Evolutionary conservation across 2,329 filamentous ascomycete genomes (phyloP).

Genomic region (Stachybotrys elegans): DNA sequence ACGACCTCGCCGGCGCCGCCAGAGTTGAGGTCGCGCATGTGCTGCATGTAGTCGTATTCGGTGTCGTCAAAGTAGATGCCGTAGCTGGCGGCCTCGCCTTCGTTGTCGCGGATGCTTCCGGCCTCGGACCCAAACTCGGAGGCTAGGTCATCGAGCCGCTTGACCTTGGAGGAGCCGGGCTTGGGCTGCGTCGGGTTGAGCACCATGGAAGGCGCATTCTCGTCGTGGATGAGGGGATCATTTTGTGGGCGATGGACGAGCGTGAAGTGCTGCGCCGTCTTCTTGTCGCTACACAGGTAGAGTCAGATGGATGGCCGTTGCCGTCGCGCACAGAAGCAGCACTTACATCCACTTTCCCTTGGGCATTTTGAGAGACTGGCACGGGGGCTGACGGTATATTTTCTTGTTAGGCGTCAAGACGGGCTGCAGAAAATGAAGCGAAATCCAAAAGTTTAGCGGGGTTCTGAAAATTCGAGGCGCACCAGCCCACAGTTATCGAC

Average conservation of each 20-base stretch:
- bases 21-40: conserved; percentile 80
- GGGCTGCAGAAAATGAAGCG: conserved; percentile 17
- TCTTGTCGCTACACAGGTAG: conserved; percentile 61
- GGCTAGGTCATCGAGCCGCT: conserved; percentile 69
- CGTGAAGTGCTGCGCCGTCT: conserved; percentile 85
- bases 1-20: conserved; percentile 66
- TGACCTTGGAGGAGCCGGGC: conserved; percentile 40
- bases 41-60: conserved; percentile 99
- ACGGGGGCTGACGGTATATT: conserved; percentile 9
- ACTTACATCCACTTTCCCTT: conserved; percentile 64
- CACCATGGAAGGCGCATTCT: conserved; percentile 82
- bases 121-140: conserved; percentile 68
- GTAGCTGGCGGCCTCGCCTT: conserved; percentile 92
- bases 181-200: conserved; percentile 61
- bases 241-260: conserved; percentile 95
- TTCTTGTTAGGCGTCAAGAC: too few species aligned
- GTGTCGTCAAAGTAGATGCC: conserved; percentile 94
- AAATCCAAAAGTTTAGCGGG: conserved; percentile 24
- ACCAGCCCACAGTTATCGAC: conserved; percentile 18
- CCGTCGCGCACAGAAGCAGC: neutral
- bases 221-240: conserved; percentile 94
- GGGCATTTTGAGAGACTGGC: conserved; percentile 54
- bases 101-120: conserved; percentile 70
- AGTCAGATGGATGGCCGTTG: conserved; percentile 9
- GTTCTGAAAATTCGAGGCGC: conserved; percentile 23